These are phyloP conservation scores for Eucalyptus tenuipes DNA, from an alignment of 345 rosid species.

Conservation along the genomic window DNA sequence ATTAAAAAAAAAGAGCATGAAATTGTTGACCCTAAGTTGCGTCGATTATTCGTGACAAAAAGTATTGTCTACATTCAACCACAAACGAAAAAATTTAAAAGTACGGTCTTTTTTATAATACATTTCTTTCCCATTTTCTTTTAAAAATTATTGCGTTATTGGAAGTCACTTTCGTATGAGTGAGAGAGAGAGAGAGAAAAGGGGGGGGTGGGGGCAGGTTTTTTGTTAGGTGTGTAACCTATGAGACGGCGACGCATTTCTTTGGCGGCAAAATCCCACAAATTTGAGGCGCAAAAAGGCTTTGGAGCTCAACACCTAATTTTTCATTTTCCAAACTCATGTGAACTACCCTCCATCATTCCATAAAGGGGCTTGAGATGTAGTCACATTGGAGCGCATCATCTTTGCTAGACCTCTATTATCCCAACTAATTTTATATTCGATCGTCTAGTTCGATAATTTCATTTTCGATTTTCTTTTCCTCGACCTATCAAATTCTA, in stretches of 20 bases:
- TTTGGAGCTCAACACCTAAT: background rate
- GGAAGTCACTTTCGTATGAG: background rate
- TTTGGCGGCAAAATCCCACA: background rate
- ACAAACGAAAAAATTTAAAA: background rate
- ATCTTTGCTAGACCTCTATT: background rate
- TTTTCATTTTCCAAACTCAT: background rate
- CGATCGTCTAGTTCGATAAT: background rate
- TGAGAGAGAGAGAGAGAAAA: background rate
- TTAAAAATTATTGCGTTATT: background rate
- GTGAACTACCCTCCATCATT: background rate
- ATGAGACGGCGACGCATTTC: background rate
- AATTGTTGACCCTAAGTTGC: constrained; percentile 12
- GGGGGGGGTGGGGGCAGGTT: constrained; percentile 19
- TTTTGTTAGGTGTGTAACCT: constrained; percentile 14
- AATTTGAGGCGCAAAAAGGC: background rate
- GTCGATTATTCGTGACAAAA: constrained; percentile 9
- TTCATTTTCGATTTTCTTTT: background rate
- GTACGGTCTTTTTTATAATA: background rate
- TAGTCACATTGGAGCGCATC: background rate
- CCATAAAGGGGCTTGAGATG: background rate
- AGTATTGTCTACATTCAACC: background rate
- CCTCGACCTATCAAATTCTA: background rate
- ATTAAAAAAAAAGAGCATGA: constrained; percentile 2
- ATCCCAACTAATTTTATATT: background rate
- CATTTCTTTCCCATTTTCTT: background rate